Conservation (phyloP, 75 land plant genomes). For the Sequoia sempervirens region DNA sequence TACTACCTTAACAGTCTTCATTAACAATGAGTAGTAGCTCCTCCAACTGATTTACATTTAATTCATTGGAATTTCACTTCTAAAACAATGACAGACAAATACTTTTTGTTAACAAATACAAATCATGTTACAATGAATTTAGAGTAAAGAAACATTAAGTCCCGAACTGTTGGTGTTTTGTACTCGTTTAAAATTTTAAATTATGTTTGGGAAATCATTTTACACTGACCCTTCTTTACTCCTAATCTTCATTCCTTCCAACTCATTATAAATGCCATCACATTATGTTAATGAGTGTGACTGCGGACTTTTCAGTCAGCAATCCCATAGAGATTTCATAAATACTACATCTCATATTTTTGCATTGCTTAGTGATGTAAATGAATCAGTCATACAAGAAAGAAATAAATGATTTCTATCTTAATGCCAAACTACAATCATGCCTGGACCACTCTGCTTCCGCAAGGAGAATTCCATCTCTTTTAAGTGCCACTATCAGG, state of each 20-base stretch:
- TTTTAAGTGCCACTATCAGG: too few species aligned
- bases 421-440: neutral
- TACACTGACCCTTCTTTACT: neutral
- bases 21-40: neutral
- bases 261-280: neutral
- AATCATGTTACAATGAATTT: neutral
- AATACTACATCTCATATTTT: neutral
- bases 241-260: neutral
- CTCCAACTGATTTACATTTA: neutral
- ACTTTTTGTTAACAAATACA: neutral
- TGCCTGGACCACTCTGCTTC: neutral
- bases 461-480: neutral
- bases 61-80: neutral
- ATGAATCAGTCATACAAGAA: neutral
- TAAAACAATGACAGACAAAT: neutral
- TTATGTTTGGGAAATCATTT: neutral
- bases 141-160: neutral
- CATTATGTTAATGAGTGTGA: neutral
- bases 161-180: neutral
- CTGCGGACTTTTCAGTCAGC: neutral
- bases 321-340: neutral
- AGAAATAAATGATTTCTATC: neutral
- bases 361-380: neutral
- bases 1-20: neutral
- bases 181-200: neutral